Evolutionary conservation across 331 rosid species (phyloP), one percentile per base, ranked within the genome.

Genomic region (Quercus lobata): DNA sequence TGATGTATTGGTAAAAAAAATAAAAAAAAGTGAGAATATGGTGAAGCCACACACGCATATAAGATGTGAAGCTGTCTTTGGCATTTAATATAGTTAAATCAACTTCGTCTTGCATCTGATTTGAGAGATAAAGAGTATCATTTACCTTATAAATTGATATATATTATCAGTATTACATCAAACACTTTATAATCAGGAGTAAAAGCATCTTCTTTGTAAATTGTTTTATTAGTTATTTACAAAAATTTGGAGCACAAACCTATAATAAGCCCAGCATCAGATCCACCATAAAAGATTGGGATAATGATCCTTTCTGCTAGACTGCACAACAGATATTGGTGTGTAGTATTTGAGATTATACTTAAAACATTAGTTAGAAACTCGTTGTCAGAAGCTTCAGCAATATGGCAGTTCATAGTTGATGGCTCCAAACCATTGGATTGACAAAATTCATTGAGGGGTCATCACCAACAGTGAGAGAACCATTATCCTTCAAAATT

Each of bases 271-370:
- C 78, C 46, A 77, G 32, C 49, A 57, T 78, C 56, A 82, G 24
- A 82, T 62, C 84, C 87, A 62, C 77, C 70, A 49, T 11, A 80
- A 85, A 87, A 84, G 44, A 70, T 30, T 32, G 84, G 91, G 84
- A 79, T 78, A 16, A 18, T 82, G 79, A 83, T 81, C 71, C 76
- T 72, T 74, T 71, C 72, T 14, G 4, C 63, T 65, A 77, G 86
- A 74, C 71, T 69, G 74, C 32, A 71, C 72, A 71, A 76, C 27
- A 55, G 78, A 69, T 57, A 30, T 21, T 52, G 74, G 79, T 27
- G 63, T 52, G 54, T 57, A 62, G 75, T 71, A 63, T 60, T 57
- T 81, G 75, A 78, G 29, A 34, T 49, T 58, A 10, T 46, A 34
- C 76, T 79, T 73, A 76, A 27, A 78, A 76, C 77, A 70, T 61